Percentiles rank a stretch among this genome's conserved stretches.
These are phyloP conservation scores for Obelidium mucronatum DNA, from an alignment of 192 early-diverging fungal genomes.

Conservation along the genomic window DNA sequence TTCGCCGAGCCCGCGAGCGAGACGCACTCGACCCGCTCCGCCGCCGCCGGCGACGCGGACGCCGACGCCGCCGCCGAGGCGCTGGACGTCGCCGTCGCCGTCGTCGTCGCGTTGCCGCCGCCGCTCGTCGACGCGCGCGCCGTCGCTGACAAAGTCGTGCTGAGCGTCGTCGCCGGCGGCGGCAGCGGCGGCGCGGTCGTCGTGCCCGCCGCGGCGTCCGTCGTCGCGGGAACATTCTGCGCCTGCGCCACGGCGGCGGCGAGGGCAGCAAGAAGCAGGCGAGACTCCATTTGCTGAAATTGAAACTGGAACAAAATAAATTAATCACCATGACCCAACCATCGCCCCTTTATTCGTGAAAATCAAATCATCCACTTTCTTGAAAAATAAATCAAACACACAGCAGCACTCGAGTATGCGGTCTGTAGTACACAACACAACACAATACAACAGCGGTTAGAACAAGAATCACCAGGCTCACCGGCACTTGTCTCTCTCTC, in stretches of 20 bases:
- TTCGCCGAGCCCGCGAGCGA: background rate
- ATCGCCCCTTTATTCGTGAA: no score
- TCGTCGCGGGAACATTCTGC: background rate
- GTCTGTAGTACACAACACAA: no score
- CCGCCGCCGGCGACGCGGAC: background rate
- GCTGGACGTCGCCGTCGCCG: background rate
- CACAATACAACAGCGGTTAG: background rate
- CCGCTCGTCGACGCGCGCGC: background rate
- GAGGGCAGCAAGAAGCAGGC: background rate
- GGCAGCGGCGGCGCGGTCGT: background rate
- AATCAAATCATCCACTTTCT: no score
- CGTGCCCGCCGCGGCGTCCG: background rate
- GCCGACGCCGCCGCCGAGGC: background rate
- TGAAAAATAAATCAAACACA: background rate
- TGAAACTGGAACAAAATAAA: background rate
- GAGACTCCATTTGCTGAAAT: no score
- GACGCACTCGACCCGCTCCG: conserved; percentile 6
- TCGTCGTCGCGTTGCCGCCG: no score
- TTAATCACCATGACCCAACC: background rate
- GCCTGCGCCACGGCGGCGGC: background rate
- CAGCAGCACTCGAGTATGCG: background rate
- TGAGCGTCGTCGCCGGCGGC: background rate
- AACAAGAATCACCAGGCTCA: background rate
- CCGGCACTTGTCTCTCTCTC: background rate
- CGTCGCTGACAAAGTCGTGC: background rate